Conservation (phyloP, 129 eudicot species). For the Arctium minus region DNA sequence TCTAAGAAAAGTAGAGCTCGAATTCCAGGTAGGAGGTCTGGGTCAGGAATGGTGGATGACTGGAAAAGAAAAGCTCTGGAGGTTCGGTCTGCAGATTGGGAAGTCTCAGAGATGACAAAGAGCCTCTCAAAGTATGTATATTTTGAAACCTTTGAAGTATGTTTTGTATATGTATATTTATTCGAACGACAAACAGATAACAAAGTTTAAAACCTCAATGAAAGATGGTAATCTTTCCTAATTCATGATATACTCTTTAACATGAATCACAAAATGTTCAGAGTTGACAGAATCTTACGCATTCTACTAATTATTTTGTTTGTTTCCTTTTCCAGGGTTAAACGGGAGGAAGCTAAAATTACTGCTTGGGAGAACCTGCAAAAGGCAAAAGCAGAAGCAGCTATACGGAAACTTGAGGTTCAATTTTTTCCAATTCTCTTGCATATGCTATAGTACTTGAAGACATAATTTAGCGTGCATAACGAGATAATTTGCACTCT, state of each 20-base stretch:
- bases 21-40: constrained; percentile 29
- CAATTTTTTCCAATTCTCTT: background rate
- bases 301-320: background rate
- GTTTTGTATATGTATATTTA: background rate
- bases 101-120: constrained; percentile 60
- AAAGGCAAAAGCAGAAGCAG: constrained; percentile 97
- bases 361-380: constrained; percentile 98
- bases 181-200: background rate
- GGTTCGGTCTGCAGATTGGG: constrained; percentile 67
- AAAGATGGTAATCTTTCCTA: background rate
- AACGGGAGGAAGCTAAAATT: constrained; percentile 91
- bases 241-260: background rate
- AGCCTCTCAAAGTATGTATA: constrained; percentile 66
- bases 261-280: background rate
- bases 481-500: background rate
- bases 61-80: constrained; percentile 74
- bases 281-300: background rate
- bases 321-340: constrained; percentile 38
- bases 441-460: background rate
- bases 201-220: too few relatives aligned
- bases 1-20: constrained; percentile 54
- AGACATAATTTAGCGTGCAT: background rate
- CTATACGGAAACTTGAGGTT: constrained; percentile 86
- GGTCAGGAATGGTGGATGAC: constrained; percentile 53
- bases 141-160: background rate